Conservation (phyloP, 495 filamentous ascomycete species). For the Trichoderma reesei region DNA sequence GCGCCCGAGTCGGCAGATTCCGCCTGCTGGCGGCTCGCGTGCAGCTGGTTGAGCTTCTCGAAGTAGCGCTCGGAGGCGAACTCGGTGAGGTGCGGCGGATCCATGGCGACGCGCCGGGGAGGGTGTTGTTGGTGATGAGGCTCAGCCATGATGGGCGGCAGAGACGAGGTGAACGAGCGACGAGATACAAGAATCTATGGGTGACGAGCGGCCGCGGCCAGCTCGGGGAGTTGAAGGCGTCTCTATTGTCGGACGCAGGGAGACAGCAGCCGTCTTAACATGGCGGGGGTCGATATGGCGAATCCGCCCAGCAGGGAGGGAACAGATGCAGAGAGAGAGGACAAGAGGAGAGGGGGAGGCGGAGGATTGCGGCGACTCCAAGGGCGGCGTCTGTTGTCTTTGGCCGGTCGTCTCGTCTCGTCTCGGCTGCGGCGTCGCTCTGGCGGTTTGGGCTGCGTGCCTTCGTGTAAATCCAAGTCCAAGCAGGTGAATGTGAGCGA, state of each 20-base stretch:
- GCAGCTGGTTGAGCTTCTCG: constrained; percentile 37
- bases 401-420: not conserved
- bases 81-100: constrained; percentile 45
- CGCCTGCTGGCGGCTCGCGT: constrained; percentile 21
- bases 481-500: not conserved
- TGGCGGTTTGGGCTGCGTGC: not conserved
- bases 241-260: constrained; percentile 8
- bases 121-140: constrained; percentile 7
- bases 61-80: constrained; percentile 49
- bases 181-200: not conserved
- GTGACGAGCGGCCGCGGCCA: constrained; percentile 8
- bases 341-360: not conserved
- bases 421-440: not conserved
- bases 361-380: not conserved
- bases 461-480: not conserved
- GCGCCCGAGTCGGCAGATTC: constrained; percentile 19
- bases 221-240: constrained; percentile 5
- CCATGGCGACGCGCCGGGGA: constrained; percentile 28
- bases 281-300: not conserved
- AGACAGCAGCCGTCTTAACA: constrained; percentile 4
- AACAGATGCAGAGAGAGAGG: not conserved
- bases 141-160: constrained; percentile 26
- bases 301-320: not conserved
- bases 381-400: not conserved
- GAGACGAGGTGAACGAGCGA: constrained; percentile 21